Conservation (phyloP, 768 basidiomycete genomes). For the Rhodotorula diobovata region DNA sequence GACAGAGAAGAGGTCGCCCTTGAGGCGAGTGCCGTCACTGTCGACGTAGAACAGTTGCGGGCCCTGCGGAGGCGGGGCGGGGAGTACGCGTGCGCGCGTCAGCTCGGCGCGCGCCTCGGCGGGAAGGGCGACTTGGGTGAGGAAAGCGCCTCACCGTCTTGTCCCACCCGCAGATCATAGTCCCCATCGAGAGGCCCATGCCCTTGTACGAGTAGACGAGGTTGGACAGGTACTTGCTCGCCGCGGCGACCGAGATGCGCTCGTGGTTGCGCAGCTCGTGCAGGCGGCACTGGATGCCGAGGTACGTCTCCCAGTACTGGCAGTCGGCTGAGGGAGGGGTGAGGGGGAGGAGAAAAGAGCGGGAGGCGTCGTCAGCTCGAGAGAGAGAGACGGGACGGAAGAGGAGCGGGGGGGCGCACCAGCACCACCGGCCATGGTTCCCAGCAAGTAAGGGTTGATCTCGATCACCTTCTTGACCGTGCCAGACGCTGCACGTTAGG, state of each 20-base stretch:
- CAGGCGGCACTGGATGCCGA: constrained; percentile 93
- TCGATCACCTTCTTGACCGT: constrained; percentile 98
- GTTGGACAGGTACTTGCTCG: constrained; percentile 94
- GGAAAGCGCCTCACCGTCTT: constrained; percentile 67
- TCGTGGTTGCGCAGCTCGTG: constrained; percentile 93
- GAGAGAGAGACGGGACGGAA: too few relatives aligned
- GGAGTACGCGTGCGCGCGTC: constrained; percentile 66
- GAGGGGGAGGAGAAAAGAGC: too few relatives aligned
- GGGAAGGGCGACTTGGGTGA: too few relatives aligned
- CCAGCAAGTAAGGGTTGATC: constrained; percentile 97
- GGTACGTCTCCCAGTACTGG: constrained; percentile 97
- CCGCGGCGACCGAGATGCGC: constrained; percentile 97
- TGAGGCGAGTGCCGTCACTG: constrained; percentile 89
- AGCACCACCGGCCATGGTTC: constrained; percentile 99
- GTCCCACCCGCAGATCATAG: constrained; percentile 99
- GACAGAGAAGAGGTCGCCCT: constrained; percentile 96
- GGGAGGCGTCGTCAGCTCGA: not conserved
- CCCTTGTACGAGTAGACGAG: constrained; percentile 98
- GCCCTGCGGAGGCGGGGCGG: not conserved
- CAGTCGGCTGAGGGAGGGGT: constrained; percentile 65
- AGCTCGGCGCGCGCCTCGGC: too few relatives aligned
- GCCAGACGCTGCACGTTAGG: constrained; percentile 77
- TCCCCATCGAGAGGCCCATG: constrained; percentile 99
- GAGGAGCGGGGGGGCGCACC: constrained; percentile 58
- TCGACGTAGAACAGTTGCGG: constrained; percentile 84